Conservation (phyloP, 805 yeast species). For the Danielozyma ontarioensis region DNA sequence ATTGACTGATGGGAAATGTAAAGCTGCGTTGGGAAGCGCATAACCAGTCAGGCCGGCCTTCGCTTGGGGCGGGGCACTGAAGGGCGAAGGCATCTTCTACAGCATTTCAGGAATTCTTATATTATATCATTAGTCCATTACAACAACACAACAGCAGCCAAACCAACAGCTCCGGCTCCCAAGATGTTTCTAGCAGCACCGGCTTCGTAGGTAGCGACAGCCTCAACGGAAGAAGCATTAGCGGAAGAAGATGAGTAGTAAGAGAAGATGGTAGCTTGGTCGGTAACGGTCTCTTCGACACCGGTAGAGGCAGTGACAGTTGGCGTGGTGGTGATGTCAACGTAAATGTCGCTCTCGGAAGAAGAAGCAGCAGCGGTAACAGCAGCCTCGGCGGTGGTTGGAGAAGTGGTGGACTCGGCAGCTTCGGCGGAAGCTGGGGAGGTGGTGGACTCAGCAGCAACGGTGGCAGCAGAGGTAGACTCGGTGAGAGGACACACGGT, state of each 20-base stretch:
- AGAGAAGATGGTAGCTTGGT: conserved; percentile 35
- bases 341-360: conserved; percentile 33
- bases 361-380: conserved; percentile 8
- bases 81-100: no score
- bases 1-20: no score
- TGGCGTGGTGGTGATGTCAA: conserved; percentile 49
- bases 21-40: no score
- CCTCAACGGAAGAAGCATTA: conserved; percentile 14
- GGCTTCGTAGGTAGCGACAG: conserved; percentile 24
- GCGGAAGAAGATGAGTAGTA: conserved; percentile 17
- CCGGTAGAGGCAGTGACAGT: conserved; percentile 41
- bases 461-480: conserved; percentile 2
- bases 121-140: no score
- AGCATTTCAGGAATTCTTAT: no score
- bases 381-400: conserved; percentile 4
- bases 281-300: conserved; percentile 37
- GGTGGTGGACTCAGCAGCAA: conserved; percentile 4
- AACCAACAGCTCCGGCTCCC: conserved; percentile 37
- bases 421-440: conserved; percentile 5
- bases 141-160: conserved; percentile 34
- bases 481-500: conserved; percentile 4
- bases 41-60: no score
- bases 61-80: no score
- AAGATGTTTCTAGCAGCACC: conserved; percentile 22
- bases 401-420: conserved; percentile 1